Conservation (phyloP, 139 green algal species). For the Pedinophyceae sp. region DNA sequence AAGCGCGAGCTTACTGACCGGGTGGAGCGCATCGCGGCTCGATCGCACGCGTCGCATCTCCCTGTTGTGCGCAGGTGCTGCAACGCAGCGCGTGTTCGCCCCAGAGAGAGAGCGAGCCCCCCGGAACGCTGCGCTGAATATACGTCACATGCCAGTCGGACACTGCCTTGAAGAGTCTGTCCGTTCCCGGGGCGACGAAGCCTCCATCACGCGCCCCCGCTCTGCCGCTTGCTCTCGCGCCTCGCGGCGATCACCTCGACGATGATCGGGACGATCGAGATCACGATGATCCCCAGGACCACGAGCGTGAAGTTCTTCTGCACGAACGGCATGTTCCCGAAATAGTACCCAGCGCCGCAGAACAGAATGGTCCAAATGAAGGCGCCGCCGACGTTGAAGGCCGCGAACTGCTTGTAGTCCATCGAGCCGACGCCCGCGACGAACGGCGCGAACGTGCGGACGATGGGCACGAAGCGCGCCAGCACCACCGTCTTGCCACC, state of each 20-base stretch:
- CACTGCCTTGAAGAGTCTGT: too few species aligned
- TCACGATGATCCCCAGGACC: conserved; percentile 65
- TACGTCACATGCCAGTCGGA: too few species aligned
- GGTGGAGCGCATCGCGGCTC: too few species aligned
- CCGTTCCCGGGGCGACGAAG: too few species aligned
- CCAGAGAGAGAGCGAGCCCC: too few species aligned
- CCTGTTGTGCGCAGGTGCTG: too few species aligned
- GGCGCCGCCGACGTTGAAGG: conserved; percentile 76
- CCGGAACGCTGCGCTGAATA: too few species aligned
- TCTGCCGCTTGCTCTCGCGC: conserved; percentile 6
- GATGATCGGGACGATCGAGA: conserved; percentile 59
- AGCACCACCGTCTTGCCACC: conserved; percentile 77
- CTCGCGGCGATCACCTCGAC: conserved; percentile 39
- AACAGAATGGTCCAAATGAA: conserved; percentile 69
- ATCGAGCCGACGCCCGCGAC: conserved; percentile 74
- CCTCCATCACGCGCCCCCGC: too few species aligned
- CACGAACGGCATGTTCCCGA: conserved; percentile 77
- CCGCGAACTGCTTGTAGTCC: conserved; percentile 43
- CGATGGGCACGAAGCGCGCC: conserved; percentile 80
- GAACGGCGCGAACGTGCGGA: conserved; percentile 86
- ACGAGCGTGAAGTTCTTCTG: conserved; percentile 80
- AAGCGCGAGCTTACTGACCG: too few species aligned
- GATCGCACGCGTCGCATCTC: too few species aligned
- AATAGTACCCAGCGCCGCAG: conserved; percentile 57
- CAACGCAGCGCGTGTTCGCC: too few species aligned